Base-by-base conservation (phyloP, 257 asterid species). In the Capsicum pubescens region DNA sequence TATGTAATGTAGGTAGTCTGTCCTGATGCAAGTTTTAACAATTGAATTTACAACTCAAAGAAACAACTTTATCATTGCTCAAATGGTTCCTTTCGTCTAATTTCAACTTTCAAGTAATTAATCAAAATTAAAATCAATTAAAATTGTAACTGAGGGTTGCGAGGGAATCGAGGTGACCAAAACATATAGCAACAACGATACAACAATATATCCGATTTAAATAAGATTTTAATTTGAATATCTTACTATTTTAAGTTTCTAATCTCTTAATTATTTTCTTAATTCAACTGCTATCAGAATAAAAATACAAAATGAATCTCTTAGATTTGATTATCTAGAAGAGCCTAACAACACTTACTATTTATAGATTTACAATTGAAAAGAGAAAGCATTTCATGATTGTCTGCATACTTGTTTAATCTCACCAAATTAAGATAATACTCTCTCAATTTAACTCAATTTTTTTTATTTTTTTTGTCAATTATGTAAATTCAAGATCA, bases 1-100 rank as follows among this genome's bases (percentile, higher is more conserved):
- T 26, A 64, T 9, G 32, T 64, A 63, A 63, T 63, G 3, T 11
- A 26, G 8, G n/a, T 1, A 26, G 6, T 26, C 5, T 64, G 2
- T 64, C 0, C 0, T 64, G 2, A 64, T 0, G 9, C 9, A 64
- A 64, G 1, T 26, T 26, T 5, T 26, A 61, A 5, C 0, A 0
- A 4, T 26, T 26, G 9, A 10, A 61, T 61, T 21, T 21, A 61
- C 13, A 3, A 21, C 12, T 61, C 17, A 5, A 1, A 9, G 39
- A 10, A 61, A 10, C 7, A 21, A 5, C 32, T 19, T 61, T 61
- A 12, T 21, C 8, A 3, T 7, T 6, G 10, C 63, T 16, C 21
- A 3, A 57, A 57, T 6, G 21, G 3, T 55, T 57, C 7, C 9
- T 16, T 6, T 15, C 19, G 2, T 6, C 6, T 1, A 15, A 16